These are phyloP conservation scores for Debaryomycetaceae sp. DNA, from an alignment of 1,139 yeast species.

Conservation along the genomic window DNA sequence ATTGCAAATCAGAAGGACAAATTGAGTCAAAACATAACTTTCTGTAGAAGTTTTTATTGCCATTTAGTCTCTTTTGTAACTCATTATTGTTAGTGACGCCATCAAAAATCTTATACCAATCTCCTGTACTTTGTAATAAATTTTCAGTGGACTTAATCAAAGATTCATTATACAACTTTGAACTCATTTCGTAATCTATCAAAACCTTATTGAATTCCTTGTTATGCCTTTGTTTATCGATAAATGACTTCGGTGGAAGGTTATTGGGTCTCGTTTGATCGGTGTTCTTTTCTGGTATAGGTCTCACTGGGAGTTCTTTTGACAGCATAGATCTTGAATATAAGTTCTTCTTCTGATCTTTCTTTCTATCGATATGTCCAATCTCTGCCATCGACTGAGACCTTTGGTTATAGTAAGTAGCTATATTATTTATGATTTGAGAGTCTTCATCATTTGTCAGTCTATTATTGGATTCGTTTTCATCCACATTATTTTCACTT, in stretches of 20 bases:
- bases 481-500: slow-evolving; percentile 16
- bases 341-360: background rate
- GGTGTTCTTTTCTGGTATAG: slow-evolving; percentile 8
- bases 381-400: slow-evolving; percentile 20
- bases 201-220: slow-evolving; percentile 36
- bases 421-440: slow-evolving; percentile 35
- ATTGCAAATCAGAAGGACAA: slow-evolving; percentile 26
- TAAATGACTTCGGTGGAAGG: slow-evolving; percentile 38
- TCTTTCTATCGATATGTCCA: background rate
- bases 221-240: slow-evolving; percentile 38
- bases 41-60: slow-evolving; percentile 31
- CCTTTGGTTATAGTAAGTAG: slow-evolving; percentile 36
- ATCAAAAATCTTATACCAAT: slow-evolving; percentile 25
- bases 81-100: slow-evolving; percentile 16
- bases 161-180: slow-evolving; percentile 19
- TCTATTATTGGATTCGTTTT: slow-evolving; percentile 14
- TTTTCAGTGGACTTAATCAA: slow-evolving; percentile 19
- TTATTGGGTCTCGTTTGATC: slow-evolving; percentile 48
- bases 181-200: slow-evolving; percentile 26
- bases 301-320: background rate
- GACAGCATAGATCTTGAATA: background rate
- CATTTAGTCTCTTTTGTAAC: slow-evolving; percentile 24
- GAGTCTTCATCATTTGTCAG: slow-evolving; percentile 24
- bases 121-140: slow-evolving; percentile 19
- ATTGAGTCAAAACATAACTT: slow-evolving; percentile 41